phyloP scores from a whole-genome alignment of 2,329 filamentous ascomycete species.

The Pseudopyrenochaeta lycopersici region DNA sequence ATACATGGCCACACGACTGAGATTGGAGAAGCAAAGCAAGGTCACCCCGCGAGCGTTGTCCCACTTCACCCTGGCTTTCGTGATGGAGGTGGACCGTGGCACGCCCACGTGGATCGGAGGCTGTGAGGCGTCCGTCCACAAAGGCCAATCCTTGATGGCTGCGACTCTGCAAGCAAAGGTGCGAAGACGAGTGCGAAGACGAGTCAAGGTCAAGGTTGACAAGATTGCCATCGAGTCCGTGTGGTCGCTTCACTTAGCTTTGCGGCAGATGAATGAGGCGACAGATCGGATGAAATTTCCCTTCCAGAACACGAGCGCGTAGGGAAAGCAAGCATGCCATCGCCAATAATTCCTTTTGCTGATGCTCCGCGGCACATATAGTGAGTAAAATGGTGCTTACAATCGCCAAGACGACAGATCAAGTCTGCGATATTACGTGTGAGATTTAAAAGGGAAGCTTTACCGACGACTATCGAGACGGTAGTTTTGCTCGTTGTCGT shows the following conservation, averaged over 20 bases:
- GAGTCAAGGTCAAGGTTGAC: conserved; percentile 18
- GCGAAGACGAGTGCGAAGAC: not conserved
- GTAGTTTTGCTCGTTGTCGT: too few species aligned
- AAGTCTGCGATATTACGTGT: too few species aligned
- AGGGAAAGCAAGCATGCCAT: conserved; percentile 13
- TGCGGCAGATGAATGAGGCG: conserved; percentile 11
- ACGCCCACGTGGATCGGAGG: conserved; percentile 26
- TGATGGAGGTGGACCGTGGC: conserved; percentile 2
- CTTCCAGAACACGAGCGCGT: conserved; percentile 7
- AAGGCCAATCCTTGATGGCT: conserved; percentile 2
- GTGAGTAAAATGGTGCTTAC: not conserved
- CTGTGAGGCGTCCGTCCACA: conserved; percentile 15
- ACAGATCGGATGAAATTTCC: conserved; percentile 2
- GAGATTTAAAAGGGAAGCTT: too few species aligned
- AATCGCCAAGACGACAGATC: not conserved
- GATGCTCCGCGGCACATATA: not conserved
- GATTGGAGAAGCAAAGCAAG: conserved; percentile 8
- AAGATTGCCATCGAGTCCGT: conserved; percentile 30
- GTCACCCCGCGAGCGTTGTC: conserved; percentile 12
- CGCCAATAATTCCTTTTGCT: conserved; percentile 8
- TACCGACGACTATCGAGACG: too few species aligned
- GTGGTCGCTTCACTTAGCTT: conserved; percentile 27
- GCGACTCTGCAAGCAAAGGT: too few species aligned
- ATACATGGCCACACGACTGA: conserved; percentile 22
- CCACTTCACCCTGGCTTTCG: conserved; percentile 14